phyloP scores from a whole-genome alignment of 352 stramenopile species.

The Phytophthora nicotianae region DNA sequence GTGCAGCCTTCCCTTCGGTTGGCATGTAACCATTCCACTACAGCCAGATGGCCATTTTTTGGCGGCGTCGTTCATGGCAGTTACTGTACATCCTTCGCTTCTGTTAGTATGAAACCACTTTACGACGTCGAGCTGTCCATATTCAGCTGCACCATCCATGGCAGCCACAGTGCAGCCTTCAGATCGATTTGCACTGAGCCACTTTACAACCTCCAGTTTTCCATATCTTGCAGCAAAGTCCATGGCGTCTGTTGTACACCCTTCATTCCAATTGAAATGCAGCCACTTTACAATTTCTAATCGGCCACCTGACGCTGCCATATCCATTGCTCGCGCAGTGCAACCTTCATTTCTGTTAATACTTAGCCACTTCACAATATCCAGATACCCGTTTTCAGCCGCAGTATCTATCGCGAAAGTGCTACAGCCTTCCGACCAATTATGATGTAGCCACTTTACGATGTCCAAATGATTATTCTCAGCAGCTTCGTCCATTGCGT shows the following conservation, averaged over 20 bases:
- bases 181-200: not conserved
- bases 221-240: not conserved
- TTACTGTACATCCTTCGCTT: slow-evolving; percentile 7
- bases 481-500: slow-evolving; percentile 14
- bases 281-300: slow-evolving; percentile 17
- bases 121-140: slow-evolving; percentile 16
- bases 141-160: not conserved
- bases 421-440: slow-evolving; percentile 7
- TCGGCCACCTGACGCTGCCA: not conserved
- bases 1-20: slow-evolving; percentile 14
- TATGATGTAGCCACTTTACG: slow-evolving; percentile 15
- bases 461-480: slow-evolving; percentile 10
- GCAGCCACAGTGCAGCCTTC: not conserved
- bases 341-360: slow-evolving; percentile 9
- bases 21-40: slow-evolving; percentile 16
- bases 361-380: slow-evolving; percentile 16
- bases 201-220: not conserved
- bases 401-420: slow-evolving; percentile 11
- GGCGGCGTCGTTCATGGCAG: slow-evolving; percentile 10
- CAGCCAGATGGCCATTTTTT: slow-evolving; percentile 2
- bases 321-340: slow-evolving; percentile 6
- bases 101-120: slow-evolving; percentile 16
- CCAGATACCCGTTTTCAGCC: slow-evolving; percentile 6
- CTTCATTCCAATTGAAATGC: not conserved
- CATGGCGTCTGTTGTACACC: not conserved